Evolutionary conservation across 345 rosid species (phyloP), one percentile per base, ranked within the genome.

Genomic region (Arabidopsis arenosa): DNA sequence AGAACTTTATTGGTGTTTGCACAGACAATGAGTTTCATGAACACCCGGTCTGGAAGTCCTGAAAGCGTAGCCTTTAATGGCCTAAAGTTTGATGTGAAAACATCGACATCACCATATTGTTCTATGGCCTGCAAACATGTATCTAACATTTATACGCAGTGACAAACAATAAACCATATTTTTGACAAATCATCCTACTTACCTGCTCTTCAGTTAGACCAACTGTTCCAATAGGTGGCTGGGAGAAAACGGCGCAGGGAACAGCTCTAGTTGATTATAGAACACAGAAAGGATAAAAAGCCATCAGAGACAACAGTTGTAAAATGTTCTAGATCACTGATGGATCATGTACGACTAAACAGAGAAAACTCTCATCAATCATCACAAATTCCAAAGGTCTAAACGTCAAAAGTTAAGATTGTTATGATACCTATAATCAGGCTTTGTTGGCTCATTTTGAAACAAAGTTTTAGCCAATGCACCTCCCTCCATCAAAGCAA

Each of bases 401-500:
- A 30, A 21, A 53, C 28, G 37, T 37, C 37, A 39, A 32, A 47
- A 14, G 68, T 67, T 43, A 73, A 61, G 14, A 45, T 28, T 45
- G 13, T 37, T 43, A 39, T 17, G 52, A 39, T 85, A 94, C 98
- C 97, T 83, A 52, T 92, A 81, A 83, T 92, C 89, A 68, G 98
- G 95, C 84, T 90, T 92, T 35, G 97, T 85, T 72, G 96, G 96
- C 71, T 94, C 87, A 77, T 88, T 85, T 15, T 73, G 81, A 74
- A 92, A 90, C 54, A 94, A 37, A 9, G 97, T 87, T 83, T 94
- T 92, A 64, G 97, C 98, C 78, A 94, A 76, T 54, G 98, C 98
- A 63, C 84, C 93, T 79, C 98, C 98, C 86, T 94, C 98, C 97
- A 94, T 94, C 81, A 94, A 85, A 63, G 98, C 97, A 80, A 94